A percentile compares a stretch with the other conserved stretches of the same genome.
Conservation (phyloP, 1,284 basidiomycete genomes). For the Pisolithus thermaeus region DNA sequence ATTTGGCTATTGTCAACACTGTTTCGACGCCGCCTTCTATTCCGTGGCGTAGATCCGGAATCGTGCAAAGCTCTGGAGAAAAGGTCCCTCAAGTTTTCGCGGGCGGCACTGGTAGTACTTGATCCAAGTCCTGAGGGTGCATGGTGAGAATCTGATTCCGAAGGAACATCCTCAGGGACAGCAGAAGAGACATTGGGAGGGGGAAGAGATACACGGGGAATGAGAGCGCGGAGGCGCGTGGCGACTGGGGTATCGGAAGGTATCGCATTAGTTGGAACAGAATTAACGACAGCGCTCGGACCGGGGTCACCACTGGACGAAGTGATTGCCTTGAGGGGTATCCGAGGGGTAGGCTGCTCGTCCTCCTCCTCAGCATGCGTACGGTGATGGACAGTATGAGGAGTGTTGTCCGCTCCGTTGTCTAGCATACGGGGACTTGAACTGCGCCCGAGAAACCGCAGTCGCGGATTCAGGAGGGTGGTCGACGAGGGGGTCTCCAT, state of each 20-base stretch:
- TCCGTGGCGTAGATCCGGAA: slow-evolving; percentile 57
- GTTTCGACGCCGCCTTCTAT: slow-evolving; percentile 34
- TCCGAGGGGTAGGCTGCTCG: slow-evolving; percentile 44
- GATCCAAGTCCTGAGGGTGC: slow-evolving; percentile 41
- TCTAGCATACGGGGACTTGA: slow-evolving; percentile 27
- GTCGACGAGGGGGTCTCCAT: slow-evolving; percentile 19
- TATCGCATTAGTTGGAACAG: slow-evolving; percentile 17
- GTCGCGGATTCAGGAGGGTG: slow-evolving; percentile 34
- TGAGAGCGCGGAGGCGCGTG: slow-evolving; percentile 48
- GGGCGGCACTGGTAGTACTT: slow-evolving; percentile 43
- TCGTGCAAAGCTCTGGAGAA: slow-evolving; percentile 59
- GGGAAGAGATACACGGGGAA: slow-evolving; percentile 38
- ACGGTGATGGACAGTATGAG: slow-evolving; percentile 27
- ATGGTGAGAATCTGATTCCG: slow-evolving; percentile 58
- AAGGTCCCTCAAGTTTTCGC: slow-evolving; percentile 54
- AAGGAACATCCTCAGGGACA: slow-evolving; percentile 33
- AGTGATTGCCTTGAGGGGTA: slow-evolving; percentile 27
- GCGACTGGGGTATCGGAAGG: slow-evolving; percentile 42
- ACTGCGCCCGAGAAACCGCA: slow-evolving; percentile 38
- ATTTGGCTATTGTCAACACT: slow-evolving; percentile 59
- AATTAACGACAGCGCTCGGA: slow-evolving; percentile 10
- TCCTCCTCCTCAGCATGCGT: slow-evolving; percentile 38
- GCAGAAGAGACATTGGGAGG: slow-evolving; percentile 27
- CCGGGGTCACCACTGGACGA: slow-evolving; percentile 18
- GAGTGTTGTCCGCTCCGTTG: slow-evolving; percentile 23